Base-by-base conservation (phyloP, 1,284 basidiomycete species). In the Chiua sp. region DNA sequence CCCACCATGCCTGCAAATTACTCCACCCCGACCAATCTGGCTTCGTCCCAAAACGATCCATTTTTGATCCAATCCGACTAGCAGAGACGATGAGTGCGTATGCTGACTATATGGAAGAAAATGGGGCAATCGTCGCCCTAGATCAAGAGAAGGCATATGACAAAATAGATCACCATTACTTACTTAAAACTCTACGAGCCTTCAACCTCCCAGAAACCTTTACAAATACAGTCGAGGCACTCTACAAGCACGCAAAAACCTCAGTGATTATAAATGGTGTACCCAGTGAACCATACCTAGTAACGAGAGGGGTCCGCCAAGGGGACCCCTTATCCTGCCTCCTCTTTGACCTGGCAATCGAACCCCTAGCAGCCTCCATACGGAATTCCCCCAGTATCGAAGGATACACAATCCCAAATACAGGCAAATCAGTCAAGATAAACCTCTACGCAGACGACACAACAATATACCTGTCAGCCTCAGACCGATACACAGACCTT, bases 321-420 rank as follows among this genome's bases (percentile, higher is more conserved):
- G 76, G 76, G 0, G 74, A 78, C 64, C 77, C 75, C 0, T 57
- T 78, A 0, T 81, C 78, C 0, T 80, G 78, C 62, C 67, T 80
- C 0, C 68, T 81, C 0, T 80, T 78, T 26, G 59, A 79, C 51
- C 46, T 67, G 0, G 59, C 57, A 0, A 67, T 67, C 0, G 58
- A 66, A 28, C 65, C 56, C 1, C 55, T 67, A 0, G 59, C 58
- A 63, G 74, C 20, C 20, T 56, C 12, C 0, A 37, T 66, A 8
- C 3, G 32, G 0, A 56, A 39, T 1, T 0, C 58, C 4, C 59
- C 55, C 1, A 4, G 51, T 5, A 23, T 65, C 0, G 23, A 1
- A 1, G 55, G 63, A 0, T 59, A 13, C 23, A 3, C 7, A 1
- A 44, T 26, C 1, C 47, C 10, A 4, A n/a, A 16, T 0, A 3